Percentiles rank a stretch among this genome's conserved stretches.
These are phyloP conservation scores for Trametes versicolor DNA, from an alignment of 1,284 basidiomycete species.

Conservation along the genomic window DNA sequence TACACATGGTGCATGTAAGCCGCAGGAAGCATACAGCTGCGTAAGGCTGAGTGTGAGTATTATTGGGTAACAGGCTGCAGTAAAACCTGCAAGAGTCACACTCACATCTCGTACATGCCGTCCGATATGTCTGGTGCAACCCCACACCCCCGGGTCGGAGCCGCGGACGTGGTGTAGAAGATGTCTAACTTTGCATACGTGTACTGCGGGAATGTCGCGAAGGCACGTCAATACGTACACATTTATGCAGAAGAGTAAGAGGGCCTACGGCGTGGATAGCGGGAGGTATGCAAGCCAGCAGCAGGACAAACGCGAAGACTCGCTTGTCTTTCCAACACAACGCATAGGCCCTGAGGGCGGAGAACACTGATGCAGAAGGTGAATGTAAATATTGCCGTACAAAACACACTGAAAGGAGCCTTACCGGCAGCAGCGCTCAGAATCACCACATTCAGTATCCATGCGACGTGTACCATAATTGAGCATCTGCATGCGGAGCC, in stretches of 20 bases:
- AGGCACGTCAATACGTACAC: no score
- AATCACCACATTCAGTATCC: conserved; percentile 16
- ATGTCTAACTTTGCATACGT: not conserved
- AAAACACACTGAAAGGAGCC: no score
- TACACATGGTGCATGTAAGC: no score
- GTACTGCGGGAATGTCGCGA: not conserved
- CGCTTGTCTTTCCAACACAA: conserved; percentile 1
- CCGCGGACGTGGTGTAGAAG: not conserved
- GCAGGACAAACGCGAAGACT: conserved; percentile 1
- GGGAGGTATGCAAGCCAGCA: conserved; percentile 16
- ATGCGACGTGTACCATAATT: conserved; percentile 8
- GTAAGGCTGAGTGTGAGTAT: not conserved
- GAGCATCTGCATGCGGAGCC: conserved; percentile 10
- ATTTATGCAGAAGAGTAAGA: not conserved
- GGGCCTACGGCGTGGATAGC: not conserved
- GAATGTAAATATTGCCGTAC: no score
- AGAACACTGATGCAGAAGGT: no score
- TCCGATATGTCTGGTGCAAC: not conserved
- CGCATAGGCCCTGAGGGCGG: conserved; percentile 23
- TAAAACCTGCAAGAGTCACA: not conserved
- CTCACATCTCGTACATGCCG: not conserved
- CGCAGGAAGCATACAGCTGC: not conserved
- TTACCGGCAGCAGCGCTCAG: conserved; percentile 18
- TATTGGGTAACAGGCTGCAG: not conserved
- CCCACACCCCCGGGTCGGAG: not conserved